Conservation (phyloP, 306 rosid species). For the Prinsepia uniflora region DNA sequence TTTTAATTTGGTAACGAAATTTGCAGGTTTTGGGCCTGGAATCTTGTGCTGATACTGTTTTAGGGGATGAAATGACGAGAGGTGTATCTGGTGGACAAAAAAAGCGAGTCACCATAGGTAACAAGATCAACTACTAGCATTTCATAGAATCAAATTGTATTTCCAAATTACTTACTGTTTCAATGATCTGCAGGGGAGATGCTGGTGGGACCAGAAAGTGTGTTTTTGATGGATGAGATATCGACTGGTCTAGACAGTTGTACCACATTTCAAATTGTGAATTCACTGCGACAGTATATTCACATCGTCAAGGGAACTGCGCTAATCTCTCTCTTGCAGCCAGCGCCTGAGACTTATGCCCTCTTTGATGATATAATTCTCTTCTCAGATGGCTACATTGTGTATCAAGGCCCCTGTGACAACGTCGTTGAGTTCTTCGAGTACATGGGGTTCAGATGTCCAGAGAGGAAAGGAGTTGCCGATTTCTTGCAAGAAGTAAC, state of each 20-base stretch:
- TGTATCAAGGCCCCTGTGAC: constrained; percentile 55
- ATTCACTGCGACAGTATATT: constrained; percentile 35
- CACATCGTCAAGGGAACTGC: constrained; percentile 48
- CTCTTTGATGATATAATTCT: constrained; percentile 57
- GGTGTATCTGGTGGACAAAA: constrained; percentile 54
- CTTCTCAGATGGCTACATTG: constrained; percentile 50
- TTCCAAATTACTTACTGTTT: background rate
- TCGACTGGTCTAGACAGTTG: constrained; percentile 58
- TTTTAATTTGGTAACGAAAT: background rate
- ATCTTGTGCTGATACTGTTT: constrained; percentile 46
- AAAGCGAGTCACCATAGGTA: constrained; percentile 50
- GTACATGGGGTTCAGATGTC: constrained; percentile 47
- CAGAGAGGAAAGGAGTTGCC: constrained; percentile 53
- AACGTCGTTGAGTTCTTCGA: constrained; percentile 46
- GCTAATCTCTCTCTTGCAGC: constrained; percentile 50
- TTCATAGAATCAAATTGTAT: background rate
- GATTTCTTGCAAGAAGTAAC: constrained; percentile 59
- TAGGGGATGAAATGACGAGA: constrained; percentile 36
- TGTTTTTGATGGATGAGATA: constrained; percentile 55
- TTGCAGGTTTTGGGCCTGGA: constrained; percentile 40
- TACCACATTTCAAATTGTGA: constrained; percentile 57
- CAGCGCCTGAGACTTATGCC: constrained; percentile 52
- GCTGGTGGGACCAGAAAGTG: constrained; percentile 57
- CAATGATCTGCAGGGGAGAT: constrained; percentile 36
- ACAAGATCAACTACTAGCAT: background rate